Conservation (phyloP, 768 basidiomycete genomes). For the Auricularia auricula-judae region DNA sequence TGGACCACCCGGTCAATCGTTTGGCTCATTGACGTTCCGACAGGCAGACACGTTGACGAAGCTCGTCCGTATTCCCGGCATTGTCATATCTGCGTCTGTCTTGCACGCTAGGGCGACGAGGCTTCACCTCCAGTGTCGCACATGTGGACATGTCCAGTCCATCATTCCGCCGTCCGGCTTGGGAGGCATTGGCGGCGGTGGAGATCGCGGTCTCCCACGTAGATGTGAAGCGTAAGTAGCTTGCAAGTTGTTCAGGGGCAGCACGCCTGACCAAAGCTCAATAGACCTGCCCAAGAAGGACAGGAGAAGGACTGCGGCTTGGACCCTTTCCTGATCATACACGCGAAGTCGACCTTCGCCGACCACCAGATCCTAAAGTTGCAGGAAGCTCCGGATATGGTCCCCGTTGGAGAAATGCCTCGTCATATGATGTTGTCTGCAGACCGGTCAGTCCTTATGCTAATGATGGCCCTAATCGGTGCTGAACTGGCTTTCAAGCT, state of each 20-base stretch:
- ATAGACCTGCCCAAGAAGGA: constrained; percentile 50
- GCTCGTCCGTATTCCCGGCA: constrained; percentile 92
- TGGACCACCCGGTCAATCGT: background rate
- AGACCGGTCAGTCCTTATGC: constrained; percentile 40
- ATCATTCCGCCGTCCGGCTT: constrained; percentile 69
- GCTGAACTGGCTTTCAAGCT: constrained; percentile 18
- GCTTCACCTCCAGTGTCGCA: constrained; percentile 85
- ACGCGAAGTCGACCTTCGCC: constrained; percentile 86
- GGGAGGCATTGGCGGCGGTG: constrained; percentile 80
- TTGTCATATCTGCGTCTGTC: constrained; percentile 93
- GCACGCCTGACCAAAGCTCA: background rate
- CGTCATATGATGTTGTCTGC: constrained; percentile 87
- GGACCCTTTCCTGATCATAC: constrained; percentile 92
- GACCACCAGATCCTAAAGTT: constrained; percentile 96
- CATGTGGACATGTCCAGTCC: constrained; percentile 69
- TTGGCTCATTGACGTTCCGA: background rate
- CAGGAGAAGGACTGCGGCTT: constrained; percentile 90
- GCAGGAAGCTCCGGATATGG: constrained; percentile 99
- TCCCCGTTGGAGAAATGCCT: constrained; percentile 95
- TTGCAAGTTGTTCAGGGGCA: background rate
- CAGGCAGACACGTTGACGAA: constrained; percentile 84
- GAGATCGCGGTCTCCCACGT: constrained; percentile 76
- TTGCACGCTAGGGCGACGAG: constrained; percentile 89
- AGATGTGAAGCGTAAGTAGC: constrained; percentile 59
- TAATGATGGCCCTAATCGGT: background rate